Evolutionary conservation across 2,329 filamentous ascomycete genomes (phyloP), one percentile per base, ranked within the genome.

Genomic region (Grosmannia serpens): DNA sequence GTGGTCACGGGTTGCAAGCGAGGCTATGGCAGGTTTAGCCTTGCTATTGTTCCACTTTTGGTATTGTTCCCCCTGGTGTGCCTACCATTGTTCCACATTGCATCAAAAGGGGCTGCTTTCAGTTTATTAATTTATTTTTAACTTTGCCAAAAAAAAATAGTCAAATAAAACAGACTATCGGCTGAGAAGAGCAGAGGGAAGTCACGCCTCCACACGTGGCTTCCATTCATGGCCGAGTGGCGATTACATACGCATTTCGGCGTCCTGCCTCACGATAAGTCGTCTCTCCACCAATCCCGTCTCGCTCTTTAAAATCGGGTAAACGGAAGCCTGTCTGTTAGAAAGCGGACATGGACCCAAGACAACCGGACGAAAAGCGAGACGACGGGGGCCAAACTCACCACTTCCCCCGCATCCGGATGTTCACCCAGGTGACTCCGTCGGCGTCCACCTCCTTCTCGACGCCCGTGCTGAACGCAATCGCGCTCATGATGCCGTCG

Each of bases 401-500:
- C 89, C 89, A 94, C 76, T 94, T 94, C 31, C 89, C 89, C 65
- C 86, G 82, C 66, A 91, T 68, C 3, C 88, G 91, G 64, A 96
- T 95, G 65, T 91, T 84, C 4, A 87, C 90, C 90, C 90, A 96
- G 8, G 86, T 78, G 57, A 82, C 80, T 4, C 91, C 91, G 66
- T 88, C 82, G 61, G 87, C 84, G 70, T 96, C 92, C 1, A 86
- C 85, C 80, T 97, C 92, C 81, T 95, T 95, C 71, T 96, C 90
- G 2, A 97, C 88, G 68, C 90, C 90, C 0, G 90, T 95, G 56
- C 84, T 88, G 71, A 96, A 96, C 20, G 85, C 84, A 68, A 96
- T 96, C 1, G 91, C 92, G 69, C 90, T 95, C 92, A 97, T 96
- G 68, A 97, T 97, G 1, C 92, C 92, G 69, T 91, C 88, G 0